Evolutionary conservation across 108 stramenopile species (phyloP).

Genomic region (Pseudonitzschia multistriata): DNA sequence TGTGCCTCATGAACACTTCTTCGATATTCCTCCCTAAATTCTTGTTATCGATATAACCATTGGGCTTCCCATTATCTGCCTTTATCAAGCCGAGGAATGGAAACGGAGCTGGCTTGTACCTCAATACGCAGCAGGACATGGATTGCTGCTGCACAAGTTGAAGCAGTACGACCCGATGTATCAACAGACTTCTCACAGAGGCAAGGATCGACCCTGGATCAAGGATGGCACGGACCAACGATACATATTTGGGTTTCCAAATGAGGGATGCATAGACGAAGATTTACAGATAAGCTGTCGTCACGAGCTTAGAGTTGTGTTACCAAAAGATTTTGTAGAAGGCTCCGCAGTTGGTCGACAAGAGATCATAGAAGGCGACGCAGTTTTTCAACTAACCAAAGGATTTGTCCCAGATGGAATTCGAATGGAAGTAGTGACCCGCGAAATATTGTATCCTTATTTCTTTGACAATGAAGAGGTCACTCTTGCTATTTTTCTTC

Average conservation of each 20-base stretch:
- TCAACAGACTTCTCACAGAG: constrained; percentile 68
- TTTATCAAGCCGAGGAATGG: constrained; percentile 43
- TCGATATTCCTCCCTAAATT: too few relatives aligned
- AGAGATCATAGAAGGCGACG: constrained; percentile 55
- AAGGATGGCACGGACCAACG: constrained; percentile 46
- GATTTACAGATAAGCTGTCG: constrained; percentile 72
- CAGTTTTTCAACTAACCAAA: constrained; percentile 47
- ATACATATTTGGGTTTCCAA: constrained; percentile 55
- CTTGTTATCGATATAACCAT: too few relatives aligned
- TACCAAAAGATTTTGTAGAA: constrained; percentile 39
- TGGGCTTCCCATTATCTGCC: too few relatives aligned
- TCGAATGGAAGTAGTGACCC: constrained; percentile 58
- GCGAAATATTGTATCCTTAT: constrained; percentile 38
- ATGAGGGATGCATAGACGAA: constrained; percentile 30
- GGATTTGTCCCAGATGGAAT: constrained; percentile 59
- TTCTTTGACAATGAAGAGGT: not conserved
- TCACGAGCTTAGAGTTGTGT: constrained; percentile 68
- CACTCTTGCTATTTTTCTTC: constrained; percentile 59
- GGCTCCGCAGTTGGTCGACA: constrained; percentile 28
- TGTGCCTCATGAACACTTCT: too few relatives aligned
- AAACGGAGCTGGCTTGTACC: constrained; percentile 72
- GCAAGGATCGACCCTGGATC: constrained; percentile 62
- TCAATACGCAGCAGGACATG: constrained; percentile 60
- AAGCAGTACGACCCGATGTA: constrained; percentile 53
- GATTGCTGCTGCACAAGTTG: constrained; percentile 49